These are phyloP conservation scores for Leccinum incarnatum DNA, from an alignment of 768 basidiomycete species.

Conservation along the genomic window DNA sequence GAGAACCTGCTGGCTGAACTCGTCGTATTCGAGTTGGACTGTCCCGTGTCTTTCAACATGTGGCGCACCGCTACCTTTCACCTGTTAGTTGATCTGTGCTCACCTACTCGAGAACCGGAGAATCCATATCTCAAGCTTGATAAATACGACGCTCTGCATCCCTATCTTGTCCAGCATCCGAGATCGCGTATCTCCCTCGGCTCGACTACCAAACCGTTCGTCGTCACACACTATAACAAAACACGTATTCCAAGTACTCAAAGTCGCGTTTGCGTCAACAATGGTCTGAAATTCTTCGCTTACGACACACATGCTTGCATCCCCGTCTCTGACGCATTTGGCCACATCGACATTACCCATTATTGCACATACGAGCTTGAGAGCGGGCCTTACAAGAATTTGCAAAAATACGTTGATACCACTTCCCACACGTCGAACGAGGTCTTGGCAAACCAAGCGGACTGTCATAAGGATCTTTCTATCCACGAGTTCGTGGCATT, in stretches of 20 bases:
- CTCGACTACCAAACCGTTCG: slow-evolving; percentile 25
- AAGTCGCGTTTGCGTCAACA: slow-evolving; percentile 24
- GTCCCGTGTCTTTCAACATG: slow-evolving; percentile 38
- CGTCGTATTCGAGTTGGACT: slow-evolving; percentile 42
- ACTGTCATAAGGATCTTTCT: slow-evolving; percentile 39
- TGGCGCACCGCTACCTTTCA: slow-evolving; percentile 44
- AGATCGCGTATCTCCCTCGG: slow-evolving; percentile 22
- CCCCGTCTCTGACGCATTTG: slow-evolving; percentile 18
- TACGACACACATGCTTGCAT: slow-evolving; percentile 22
- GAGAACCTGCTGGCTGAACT: slow-evolving; percentile 21
- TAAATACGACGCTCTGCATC: slow-evolving; percentile 10
- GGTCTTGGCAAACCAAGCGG: slow-evolving; percentile 40
- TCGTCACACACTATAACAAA: slow-evolving; percentile 30
- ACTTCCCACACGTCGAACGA: slow-evolving; percentile 42
- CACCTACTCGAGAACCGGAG: neutral
- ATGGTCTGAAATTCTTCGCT: slow-evolving; percentile 28
- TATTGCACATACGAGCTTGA: slow-evolving; percentile 34
- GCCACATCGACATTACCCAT: slow-evolving; percentile 5
- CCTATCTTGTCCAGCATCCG: slow-evolving; percentile 15
- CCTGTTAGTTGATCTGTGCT: slow-evolving; percentile 39
- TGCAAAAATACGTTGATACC: slow-evolving; percentile 36
- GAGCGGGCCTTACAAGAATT: slow-evolving; percentile 29
- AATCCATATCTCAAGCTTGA: slow-evolving; percentile 16
- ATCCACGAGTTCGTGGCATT: slow-evolving; percentile 47
- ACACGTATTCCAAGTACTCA: slow-evolving; percentile 16